Base-by-base conservation (phyloP, 208 protist genomes). In the Chromosphaera perkinsii region DNA sequence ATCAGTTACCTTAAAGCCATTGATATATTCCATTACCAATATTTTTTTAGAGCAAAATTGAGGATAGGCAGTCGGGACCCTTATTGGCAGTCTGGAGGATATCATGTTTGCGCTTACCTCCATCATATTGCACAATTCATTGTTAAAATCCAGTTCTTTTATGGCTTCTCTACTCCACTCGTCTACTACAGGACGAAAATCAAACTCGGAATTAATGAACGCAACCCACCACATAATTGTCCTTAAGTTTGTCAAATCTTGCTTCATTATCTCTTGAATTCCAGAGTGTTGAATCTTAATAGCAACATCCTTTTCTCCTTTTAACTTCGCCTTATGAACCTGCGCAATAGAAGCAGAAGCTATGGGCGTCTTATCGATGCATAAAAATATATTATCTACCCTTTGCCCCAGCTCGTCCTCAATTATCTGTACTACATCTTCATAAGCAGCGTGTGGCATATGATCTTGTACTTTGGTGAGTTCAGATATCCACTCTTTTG, bases 1-100 rank as follows among this genome's bases (percentile, higher is more conserved):
- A 52, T 69, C 63, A 5, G 63, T 69, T n/a, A 69, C 33, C 45
- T 69, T 69, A 37, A 69, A 60, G 2, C 63, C 63, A 9, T 69
- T 35, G 9, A n/a, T 12, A 29, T 31, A 69, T 20, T 59, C 49
- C 63, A 60, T 59, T 7, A 42, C 31, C 17, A 55, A 20, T 3
- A 69, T 37, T 2, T 52, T 48, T 10, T 36, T 26, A n/a, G 32
- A 22, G 20, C 4, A n/a, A 35, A 17, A 31, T 17, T 40, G 17
- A 9, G 3, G 2, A 9, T 27, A 17, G 3, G 48, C 5, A 1
- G 35, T 22, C 3, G 63, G 63, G 27, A 69, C 32, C 24, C 54
- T 69, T 17, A 58, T 27, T 24, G 54, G 29, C 3, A 69, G 3
- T 3, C 33, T 3, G 2, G 63, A 2, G 2, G 7, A 3, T 7